Evolutionary conservation across 345 rosid species (phyloP), one percentile per base, ranked within the genome.

Genomic region (Ailanthus altissimus): DNA sequence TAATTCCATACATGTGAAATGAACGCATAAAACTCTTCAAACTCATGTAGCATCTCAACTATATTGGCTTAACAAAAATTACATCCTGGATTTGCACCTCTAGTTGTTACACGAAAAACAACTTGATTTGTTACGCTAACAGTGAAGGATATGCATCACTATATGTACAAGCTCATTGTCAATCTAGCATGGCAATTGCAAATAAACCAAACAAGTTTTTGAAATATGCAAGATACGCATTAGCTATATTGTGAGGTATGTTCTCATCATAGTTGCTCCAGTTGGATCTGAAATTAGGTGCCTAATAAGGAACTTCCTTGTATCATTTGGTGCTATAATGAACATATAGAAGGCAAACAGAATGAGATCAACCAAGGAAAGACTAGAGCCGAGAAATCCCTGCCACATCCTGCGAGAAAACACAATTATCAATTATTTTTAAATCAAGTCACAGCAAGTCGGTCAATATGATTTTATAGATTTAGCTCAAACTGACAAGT

Each of bases 381-480:
- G 93, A 76, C 83, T 88, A 32, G 98, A 95, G 49, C 99, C 98
- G 4, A 93, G 89, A 81, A 95, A 93, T 81, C 99, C 99, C 78
- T 81, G 86, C 96, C 96, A 90, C 99, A 95, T 93, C 97, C 98
- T 93, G 89, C 81, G 77, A 12, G 7, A 80, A 43, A 63, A 50
- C 21, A 76, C 18, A 13, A 53, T 28, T 54, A 12, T 73, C 10
- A 21, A 70, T 64, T 60, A 25, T n/a, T 58, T 36, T 7, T 20
- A 76, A 18, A 36, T 51, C 51, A 38, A 61, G 28, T 43, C 54
- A 61, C 62, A 66, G 45, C 67, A 70, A 21, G 28, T 50, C n/a
- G 60, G 32, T 53, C 43, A 68, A 40, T 50, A 81, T 47, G 40
- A 56, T n/a, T 70, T 15, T 15, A 67, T 28, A 20, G 11, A 13